Evolutionary conservation across 768 basidiomycete genomes (phyloP).

Genomic region (Dioszegia hungarica): DNA sequence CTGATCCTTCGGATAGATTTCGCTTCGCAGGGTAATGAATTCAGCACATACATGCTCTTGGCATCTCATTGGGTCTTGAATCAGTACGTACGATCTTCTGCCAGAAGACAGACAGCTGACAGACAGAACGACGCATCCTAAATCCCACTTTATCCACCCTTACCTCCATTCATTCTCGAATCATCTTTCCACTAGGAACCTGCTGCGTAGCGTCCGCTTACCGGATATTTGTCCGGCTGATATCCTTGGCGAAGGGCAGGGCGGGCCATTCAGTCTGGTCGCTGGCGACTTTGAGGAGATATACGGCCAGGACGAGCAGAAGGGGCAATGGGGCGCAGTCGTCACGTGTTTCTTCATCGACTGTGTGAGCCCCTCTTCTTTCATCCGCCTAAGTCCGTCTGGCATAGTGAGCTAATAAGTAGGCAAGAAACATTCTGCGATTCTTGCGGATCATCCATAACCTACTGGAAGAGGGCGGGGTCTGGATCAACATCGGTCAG

Average conservation of each 20-base stretch:
- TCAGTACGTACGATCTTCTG: constrained; percentile 53
- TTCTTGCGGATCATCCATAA: constrained; percentile 81
- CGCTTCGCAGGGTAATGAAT: constrained; percentile 88
- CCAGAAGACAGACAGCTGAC: background rate
- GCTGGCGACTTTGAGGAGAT: constrained; percentile 96
- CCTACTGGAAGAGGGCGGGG: constrained; percentile 75
- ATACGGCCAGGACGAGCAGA: constrained; percentile 71
- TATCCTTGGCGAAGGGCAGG: constrained; percentile 52
- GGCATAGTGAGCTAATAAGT: background rate
- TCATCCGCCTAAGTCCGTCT: background rate
- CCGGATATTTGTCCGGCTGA: constrained; percentile 79
- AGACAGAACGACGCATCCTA: constrained; percentile 61
- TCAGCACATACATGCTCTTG: constrained; percentile 91
- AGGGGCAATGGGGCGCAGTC: constrained; percentile 79
- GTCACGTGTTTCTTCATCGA: constrained; percentile 97
- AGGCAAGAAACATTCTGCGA: constrained; percentile 88
- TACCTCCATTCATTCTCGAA: constrained; percentile 93
- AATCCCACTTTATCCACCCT: constrained; percentile 73
- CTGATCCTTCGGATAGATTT: constrained; percentile 61
- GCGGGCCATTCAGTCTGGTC: constrained; percentile 60
- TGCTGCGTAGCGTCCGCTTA: constrained; percentile 66
- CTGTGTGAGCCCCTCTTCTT: constrained; percentile 57
- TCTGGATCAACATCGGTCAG: constrained; percentile 84
- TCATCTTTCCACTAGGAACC: constrained; percentile 55
- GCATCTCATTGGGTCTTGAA: constrained; percentile 84